phyloP scores from a whole-genome alignment of 371 early-diverging fungal genomes.

The Mortierella polycephala region DNA sequence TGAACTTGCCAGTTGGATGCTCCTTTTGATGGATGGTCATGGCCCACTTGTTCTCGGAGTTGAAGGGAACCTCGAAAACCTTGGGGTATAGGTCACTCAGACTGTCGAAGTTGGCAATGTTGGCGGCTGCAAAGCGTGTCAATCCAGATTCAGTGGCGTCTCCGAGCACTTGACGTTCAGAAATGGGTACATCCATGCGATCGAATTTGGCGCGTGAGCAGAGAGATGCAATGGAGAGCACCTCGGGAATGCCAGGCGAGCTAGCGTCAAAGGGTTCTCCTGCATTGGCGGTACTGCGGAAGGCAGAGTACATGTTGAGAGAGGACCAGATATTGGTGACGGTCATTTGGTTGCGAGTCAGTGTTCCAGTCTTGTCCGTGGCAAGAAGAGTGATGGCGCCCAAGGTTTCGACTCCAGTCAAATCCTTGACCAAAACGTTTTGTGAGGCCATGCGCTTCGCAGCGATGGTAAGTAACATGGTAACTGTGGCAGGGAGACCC shows the following conservation, averaged over 20 bases:
- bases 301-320: slow-evolving; percentile 69
- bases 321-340: slow-evolving; percentile 91
- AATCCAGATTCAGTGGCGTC: slow-evolving; percentile 96
- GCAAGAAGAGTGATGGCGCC: slow-evolving; percentile 95
- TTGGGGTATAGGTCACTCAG: slow-evolving; percentile 75
- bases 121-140: slow-evolving; percentile 79
- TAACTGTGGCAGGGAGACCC: slow-evolving; percentile 91
- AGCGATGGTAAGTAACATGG: slow-evolving; percentile 90
- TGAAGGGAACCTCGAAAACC: slow-evolving; percentile 96
- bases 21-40: slow-evolving; percentile 83
- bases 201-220: slow-evolving; percentile 91
- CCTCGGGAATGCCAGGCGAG: slow-evolving; percentile 73
- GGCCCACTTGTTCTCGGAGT: slow-evolving; percentile 94
- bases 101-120: slow-evolving; percentile 73
- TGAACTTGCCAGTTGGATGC: slow-evolving; percentile 76
- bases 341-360: slow-evolving; percentile 96
- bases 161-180: slow-evolving; percentile 79
- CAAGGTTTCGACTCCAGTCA: slow-evolving; percentile 95
- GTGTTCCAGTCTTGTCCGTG: slow-evolving; percentile 96
- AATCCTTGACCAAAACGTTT: slow-evolving; percentile 93
- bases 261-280: slow-evolving; percentile 56
- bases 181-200: slow-evolving; percentile 83
- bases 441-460: slow-evolving; percentile 92
- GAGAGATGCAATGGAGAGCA: slow-evolving; percentile 76
- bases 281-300: slow-evolving; percentile 59